A percentile compares a stretch with the other conserved stretches of the same genome.
Conservation (phyloP, 2,329 filamentous ascomycete genomes). For the Fusarium sarcochroum region DNA sequence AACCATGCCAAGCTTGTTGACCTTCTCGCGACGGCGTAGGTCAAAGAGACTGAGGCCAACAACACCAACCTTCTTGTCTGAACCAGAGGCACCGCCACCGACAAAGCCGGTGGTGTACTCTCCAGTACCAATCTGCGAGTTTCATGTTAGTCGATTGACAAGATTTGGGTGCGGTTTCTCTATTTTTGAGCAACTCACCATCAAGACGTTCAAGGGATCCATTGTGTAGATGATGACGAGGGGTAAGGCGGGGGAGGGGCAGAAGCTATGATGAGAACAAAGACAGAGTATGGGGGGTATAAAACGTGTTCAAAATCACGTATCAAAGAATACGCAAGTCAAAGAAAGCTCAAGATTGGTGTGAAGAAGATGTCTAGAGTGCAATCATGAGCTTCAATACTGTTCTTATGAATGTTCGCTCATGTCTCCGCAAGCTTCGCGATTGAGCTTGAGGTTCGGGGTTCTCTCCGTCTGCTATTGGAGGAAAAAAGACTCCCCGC, state of each 20-base stretch:
- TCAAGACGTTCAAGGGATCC: conserved; percentile 76
- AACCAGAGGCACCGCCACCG: conserved; percentile 83
- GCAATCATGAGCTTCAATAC: conserved; percentile 30
- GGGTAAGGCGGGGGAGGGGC: conserved; percentile 39
- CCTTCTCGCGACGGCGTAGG: conserved; percentile 88
- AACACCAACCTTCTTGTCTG: conserved; percentile 96
- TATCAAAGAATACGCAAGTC: not conserved
- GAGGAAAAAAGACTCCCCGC: conserved; percentile 46
- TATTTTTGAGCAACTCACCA: conserved; percentile 62
- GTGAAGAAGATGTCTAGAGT: conserved; percentile 3
- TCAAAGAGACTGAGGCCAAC: conserved; percentile 93
- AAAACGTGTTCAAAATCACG: not conserved
- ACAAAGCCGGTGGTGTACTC: conserved; percentile 98
- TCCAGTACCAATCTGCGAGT: conserved; percentile 83
- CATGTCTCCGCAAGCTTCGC: conserved; percentile 39
- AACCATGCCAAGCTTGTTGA: conserved; percentile 88
- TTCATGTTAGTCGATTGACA: conserved; percentile 10
- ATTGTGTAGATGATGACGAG: conserved; percentile 53
- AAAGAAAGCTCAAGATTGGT: not conserved
- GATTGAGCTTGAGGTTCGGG: conserved; percentile 36
- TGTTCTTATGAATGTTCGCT: conserved; percentile 43
- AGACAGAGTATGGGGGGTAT: conserved; percentile 17
- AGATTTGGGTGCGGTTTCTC: not conserved
- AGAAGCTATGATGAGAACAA: conserved; percentile 41
- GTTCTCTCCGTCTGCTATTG: conserved; percentile 49